A percentile compares a stretch with the other conserved stretches of the same genome.
Evolutionary conservation across 495 filamentous ascomycete species (phyloP).

Genomic region (Xylaria curta): DNA sequence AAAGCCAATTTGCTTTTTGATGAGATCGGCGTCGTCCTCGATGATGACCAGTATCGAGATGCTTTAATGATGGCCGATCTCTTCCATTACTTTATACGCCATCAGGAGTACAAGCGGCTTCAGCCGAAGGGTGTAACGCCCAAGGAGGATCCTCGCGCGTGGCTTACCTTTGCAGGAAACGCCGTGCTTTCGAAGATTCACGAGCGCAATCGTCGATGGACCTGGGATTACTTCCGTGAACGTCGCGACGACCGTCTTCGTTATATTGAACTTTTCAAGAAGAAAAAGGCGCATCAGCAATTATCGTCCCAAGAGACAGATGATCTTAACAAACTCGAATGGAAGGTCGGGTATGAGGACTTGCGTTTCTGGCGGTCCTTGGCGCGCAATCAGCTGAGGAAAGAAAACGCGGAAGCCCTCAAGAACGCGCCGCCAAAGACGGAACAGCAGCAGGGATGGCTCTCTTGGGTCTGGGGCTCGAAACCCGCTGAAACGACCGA

Average conservation of each 20-base stretch:
- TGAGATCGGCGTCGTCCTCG: conserved; percentile 92
- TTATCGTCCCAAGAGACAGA: conserved; percentile 71
- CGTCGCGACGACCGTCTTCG: conserved; percentile 85
- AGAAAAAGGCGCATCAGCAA: conserved; percentile 79
- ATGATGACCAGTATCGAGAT: conserved; percentile 97
- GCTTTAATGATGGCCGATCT: conserved; percentile 96
- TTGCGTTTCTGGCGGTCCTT: conserved; percentile 95
- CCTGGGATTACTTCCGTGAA: conserved; percentile 93
- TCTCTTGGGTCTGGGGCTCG: conserved; percentile 84
- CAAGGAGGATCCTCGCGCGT: conserved; percentile 90
- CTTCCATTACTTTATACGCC: conserved; percentile 97
- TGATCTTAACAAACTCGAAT: conserved; percentile 77
- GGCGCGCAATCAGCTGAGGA: conserved; percentile 90
- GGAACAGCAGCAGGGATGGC: conserved; percentile 76
- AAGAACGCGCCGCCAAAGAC: conserved; percentile 51
- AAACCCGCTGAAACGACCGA: conserved; percentile 62
- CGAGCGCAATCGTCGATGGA: conserved; percentile 86
- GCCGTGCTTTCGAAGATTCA: conserved; percentile 93
- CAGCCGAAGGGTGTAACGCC: conserved; percentile 82
- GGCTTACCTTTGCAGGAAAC: conserved; percentile 87
- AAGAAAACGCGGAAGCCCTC: conserved; percentile 83
- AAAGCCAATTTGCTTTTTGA: conserved; percentile 92
- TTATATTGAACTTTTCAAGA: conserved; percentile 96
- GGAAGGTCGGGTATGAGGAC: conserved; percentile 92
- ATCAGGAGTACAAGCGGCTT: conserved; percentile 94